Evolutionary conservation across 2,329 filamentous ascomycete species (phyloP), one percentile per base, ranked within the genome.

Genomic region (Chaetomium sp.): DNA sequence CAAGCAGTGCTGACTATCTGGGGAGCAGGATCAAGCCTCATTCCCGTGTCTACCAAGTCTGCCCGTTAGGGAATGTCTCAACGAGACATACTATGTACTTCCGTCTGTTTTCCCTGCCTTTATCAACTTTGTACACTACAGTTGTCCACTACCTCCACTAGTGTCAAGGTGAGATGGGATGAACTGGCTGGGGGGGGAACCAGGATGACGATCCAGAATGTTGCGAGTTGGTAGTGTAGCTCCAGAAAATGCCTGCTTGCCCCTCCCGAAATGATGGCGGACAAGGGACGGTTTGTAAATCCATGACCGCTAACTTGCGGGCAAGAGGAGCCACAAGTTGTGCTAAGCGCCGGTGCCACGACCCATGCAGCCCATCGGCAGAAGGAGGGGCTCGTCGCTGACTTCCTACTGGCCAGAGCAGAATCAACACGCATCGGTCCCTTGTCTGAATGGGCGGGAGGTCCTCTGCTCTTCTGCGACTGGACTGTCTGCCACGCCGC

Each of bases 341-440:
- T 35, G 53, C 62, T 82, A 82, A 82, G 79, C 79, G 79, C 79
- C 76, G 74, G 76, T 69, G 73, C 73, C 73, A 68, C 65, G 66
- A 66, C 69, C 68, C 70, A 73, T 78, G 76, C 76, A 76, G 73
- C 71, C 72, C 59, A 57, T 65, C 64, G 60, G 66, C 64, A 65
- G 61, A 64, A 65, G 58, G 58, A 66, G 57, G 59, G 57, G 58
- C 62, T 59, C 57, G 54, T 62, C 44, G 50, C 47, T 54, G 37
- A 19, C 51, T 43, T 68, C 58, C 62, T 62, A 72, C 67, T 73
- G 70, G 70, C 60, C 59, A 58, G 52, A 59, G 34, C 44, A 49
- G 57, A 58, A 62, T 70, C 71, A 66, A 70, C 66, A 68, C 68
- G 68, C 72, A 72, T 53, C 44, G 66, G 41, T n/a, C 14, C 52